Evolutionary conservation across 371 early-diverging fungal genomes (phyloP).

Genomic region (Syncephalastrum sp.): DNA sequence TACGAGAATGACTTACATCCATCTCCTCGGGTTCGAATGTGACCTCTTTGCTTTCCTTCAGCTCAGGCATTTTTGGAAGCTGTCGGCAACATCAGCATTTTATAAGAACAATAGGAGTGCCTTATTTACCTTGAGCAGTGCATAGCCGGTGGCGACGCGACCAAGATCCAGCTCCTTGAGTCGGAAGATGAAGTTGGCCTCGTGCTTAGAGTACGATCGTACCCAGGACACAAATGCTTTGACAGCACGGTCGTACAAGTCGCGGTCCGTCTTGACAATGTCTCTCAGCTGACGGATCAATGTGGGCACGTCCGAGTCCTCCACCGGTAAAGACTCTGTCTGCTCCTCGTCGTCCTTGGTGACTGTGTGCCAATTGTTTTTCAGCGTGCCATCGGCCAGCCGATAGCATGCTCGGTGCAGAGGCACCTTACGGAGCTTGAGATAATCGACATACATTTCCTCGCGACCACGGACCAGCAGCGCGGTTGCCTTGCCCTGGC

Average conservation of each 20-base stretch:
- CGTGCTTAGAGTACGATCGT: constrained; percentile 90
- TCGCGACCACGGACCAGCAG: constrained; percentile 81
- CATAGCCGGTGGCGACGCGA: constrained; percentile 74
- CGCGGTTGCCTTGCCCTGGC: constrained; percentile 85
- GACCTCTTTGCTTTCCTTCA: constrained; percentile 58
- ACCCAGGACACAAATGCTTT: constrained; percentile 90
- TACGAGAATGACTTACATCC: constrained; percentile 39
- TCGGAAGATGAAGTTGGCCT: constrained; percentile 89
- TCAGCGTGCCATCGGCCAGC: constrained; percentile 16
- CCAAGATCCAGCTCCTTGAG: constrained; percentile 81
- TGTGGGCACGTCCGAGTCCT: constrained; percentile 44
- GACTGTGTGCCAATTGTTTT: constrained; percentile 18
- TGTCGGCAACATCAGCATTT: constrained; percentile 6
- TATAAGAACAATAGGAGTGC: background rate
- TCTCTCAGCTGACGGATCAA: constrained; percentile 52
- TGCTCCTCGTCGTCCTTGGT: constrained; percentile 34
- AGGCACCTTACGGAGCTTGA: constrained; percentile 87
- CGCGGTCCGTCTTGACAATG: constrained; percentile 68
- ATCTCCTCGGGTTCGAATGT: constrained; percentile 47
- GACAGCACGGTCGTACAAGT: constrained; percentile 71
- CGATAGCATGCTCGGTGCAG: constrained; percentile 53
- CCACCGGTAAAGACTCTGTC: constrained; percentile 30
- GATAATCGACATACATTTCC: constrained; percentile 85
- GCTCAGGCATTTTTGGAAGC: constrained; percentile 93
- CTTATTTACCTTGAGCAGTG: constrained; percentile 55